Conservation (phyloP, 139 green algal species). For the Eudorina sp. region DNA sequence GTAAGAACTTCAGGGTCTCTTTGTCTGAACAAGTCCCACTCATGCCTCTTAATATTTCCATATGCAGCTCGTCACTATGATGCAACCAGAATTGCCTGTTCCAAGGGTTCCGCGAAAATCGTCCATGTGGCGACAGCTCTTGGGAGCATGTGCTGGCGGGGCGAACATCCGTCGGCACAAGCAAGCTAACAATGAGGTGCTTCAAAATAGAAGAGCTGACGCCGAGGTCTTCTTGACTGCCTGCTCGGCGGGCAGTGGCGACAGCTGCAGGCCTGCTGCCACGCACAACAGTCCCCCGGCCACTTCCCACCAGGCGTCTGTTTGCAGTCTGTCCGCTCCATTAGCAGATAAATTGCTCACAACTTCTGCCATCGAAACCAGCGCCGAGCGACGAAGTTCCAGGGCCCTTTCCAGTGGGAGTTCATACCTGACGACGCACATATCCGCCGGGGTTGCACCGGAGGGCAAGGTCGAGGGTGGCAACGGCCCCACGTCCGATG, state of each 20-base stretch:
- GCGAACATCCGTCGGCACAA: background rate
- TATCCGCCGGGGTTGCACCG: too few species aligned
- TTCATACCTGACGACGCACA: background rate
- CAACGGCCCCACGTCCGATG: too few species aligned
- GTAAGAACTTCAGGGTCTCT: too few species aligned
- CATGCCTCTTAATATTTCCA: background rate
- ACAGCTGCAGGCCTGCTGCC: background rate
- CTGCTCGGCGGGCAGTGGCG: background rate
- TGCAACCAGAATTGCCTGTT: background rate
- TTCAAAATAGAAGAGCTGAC: background rate
- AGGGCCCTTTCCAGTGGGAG: background rate
- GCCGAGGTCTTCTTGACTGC: background rate
- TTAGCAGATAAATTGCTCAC: background rate
- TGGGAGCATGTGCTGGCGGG: background rate
- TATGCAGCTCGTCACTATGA: background rate
- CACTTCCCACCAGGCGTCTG: background rate
- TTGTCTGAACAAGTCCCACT: too few species aligned
- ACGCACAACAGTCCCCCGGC: background rate
- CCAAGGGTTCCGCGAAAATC: too few species aligned
- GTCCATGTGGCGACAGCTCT: background rate
- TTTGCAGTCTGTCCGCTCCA: background rate
- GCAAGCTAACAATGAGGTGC: background rate
- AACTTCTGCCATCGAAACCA: background rate
- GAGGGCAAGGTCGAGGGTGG: too few species aligned
- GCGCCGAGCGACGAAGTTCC: background rate